A percentile compares a stretch with the other conserved stretches of the same genome.
phyloP scores from a whole-genome alignment of 441 rosid genomes.

The Adansonia grandidieri region DNA sequence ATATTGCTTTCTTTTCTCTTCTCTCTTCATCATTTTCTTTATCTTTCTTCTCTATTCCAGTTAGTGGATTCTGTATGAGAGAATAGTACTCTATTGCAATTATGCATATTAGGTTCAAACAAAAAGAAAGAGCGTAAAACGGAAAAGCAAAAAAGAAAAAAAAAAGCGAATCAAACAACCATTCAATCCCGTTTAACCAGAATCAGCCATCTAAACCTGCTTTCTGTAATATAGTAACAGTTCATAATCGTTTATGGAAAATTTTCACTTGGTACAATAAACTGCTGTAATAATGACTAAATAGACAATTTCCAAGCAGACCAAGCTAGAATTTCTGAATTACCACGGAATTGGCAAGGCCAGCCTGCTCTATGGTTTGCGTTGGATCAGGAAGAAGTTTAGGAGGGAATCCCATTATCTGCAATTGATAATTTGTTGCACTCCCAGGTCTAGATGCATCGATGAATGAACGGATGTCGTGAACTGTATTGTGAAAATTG shows the following conservation, averaged over 20 bases:
- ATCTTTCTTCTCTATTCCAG: too few relatives aligned
- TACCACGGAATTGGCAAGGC: slow-evolving; percentile 84
- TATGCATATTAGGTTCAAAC: too few relatives aligned
- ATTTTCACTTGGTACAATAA: slow-evolving; percentile 18
- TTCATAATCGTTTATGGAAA: background rate
- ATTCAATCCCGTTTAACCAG: slow-evolving; percentile 25
- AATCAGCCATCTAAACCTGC: slow-evolving; percentile 27
- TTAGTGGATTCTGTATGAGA: too few relatives aligned
- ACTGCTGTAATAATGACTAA: background rate
- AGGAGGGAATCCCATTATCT: slow-evolving; percentile 90
- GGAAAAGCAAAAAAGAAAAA: too few relatives aligned
- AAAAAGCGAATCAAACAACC: background rate
- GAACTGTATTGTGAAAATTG: slow-evolving; percentile 72
- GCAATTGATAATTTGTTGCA: slow-evolving; percentile 33
- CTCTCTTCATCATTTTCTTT: too few relatives aligned
- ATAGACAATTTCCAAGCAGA: slow-evolving; percentile 8
- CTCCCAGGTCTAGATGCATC: slow-evolving; percentile 72
- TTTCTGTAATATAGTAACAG: slow-evolving; percentile 16
- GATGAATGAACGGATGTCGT: slow-evolving; percentile 64
- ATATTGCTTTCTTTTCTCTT: too few relatives aligned
- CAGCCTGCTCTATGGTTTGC: slow-evolving; percentile 78
- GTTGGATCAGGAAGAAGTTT: slow-evolving; percentile 34
- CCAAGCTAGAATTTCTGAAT: slow-evolving; percentile 66
- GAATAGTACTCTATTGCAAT: too few relatives aligned
- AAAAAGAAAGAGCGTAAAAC: too few relatives aligned